A percentile compares a stretch with the other conserved stretches of the same genome.
Evolutionary conservation across 805 yeast species (phyloP).

Genomic region (Ogataea trehalophila): DNA sequence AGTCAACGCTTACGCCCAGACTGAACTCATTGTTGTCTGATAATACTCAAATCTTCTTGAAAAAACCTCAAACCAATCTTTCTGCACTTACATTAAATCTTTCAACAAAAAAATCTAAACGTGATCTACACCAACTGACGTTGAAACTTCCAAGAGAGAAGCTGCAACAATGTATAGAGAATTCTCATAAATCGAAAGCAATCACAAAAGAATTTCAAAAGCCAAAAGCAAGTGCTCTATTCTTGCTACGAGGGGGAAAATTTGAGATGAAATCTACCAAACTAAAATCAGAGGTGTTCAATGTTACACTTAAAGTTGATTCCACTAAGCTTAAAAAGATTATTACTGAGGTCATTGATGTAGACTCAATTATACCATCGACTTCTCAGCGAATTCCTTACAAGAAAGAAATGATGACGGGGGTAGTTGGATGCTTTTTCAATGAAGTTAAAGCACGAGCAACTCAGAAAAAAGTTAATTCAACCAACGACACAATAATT

Average conservation of each 20-base stretch:
- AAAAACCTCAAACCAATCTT: too few relatives aligned
- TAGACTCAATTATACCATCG: background rate
- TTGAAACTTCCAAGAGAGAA: too few relatives aligned
- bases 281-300: slow-evolving; percentile 6
- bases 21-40: too few relatives aligned
- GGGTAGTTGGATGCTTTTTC: slow-evolving; percentile 25
- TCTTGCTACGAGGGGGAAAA: slow-evolving; percentile 11
- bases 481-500: background rate
- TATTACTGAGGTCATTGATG: slow-evolving; percentile 5
- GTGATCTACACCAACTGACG: too few relatives aligned
- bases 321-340: slow-evolving; percentile 7
- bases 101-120: too few relatives aligned
- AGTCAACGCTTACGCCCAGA: too few relatives aligned
- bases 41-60: too few relatives aligned
- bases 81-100: too few relatives aligned
- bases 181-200: too few relatives aligned
- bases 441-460: slow-evolving; percentile 36
- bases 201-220: background rate
- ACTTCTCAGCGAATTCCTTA: background rate
- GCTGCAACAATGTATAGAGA: too few relatives aligned
- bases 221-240: background rate
- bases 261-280: slow-evolving; percentile 11
- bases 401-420: slow-evolving; percentile 1
- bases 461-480: slow-evolving; percentile 13
- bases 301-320: slow-evolving; percentile 12